phyloP scores from a whole-genome alignment of 495 filamentous ascomycete species.

The Neurospora tetrasperma region DNA sequence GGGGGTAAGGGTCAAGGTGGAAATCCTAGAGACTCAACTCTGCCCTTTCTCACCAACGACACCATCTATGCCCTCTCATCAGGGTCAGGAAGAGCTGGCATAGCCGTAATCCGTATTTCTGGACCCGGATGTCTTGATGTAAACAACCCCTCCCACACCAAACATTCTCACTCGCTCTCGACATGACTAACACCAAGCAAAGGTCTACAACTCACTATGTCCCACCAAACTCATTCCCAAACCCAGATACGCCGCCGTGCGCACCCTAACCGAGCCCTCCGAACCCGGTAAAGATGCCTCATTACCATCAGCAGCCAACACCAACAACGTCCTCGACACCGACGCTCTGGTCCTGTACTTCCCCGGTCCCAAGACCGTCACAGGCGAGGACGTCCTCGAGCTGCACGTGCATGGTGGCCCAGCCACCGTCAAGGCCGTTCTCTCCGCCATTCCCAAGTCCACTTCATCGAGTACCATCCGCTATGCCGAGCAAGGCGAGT shows the following conservation, averaged over 20 bases:
- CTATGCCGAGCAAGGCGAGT: conserved; percentile 92
- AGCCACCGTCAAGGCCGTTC: conserved; percentile 76
- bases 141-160: conserved; percentile 15
- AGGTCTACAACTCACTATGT: conserved; percentile 75
- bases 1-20: background rate
- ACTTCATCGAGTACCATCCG: conserved; percentile 40
- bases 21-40: background rate
- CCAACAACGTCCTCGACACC: conserved; percentile 59
- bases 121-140: conserved; percentile 65
- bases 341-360: conserved; percentile 82
- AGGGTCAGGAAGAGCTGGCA: conserved; percentile 74
- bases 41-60: conserved; percentile 20
- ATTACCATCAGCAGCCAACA: background rate
- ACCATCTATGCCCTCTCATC: conserved; percentile 95
- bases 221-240: conserved; percentile 52
- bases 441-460: conserved; percentile 56
- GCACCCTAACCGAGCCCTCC: conserved; percentile 62
- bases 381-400: conserved; percentile 87
- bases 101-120: conserved; percentile 84
- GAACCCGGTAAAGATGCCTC: conserved; percentile 14
- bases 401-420: conserved; percentile 89
- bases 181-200: conserved; percentile 2
- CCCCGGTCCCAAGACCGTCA: conserved; percentile 71
- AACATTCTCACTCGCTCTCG: background rate
- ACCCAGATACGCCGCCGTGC: conserved; percentile 65